Evolutionary conservation across 495 filamentous ascomycete species (phyloP), one percentile per base, ranked within the genome.

Genomic region (Penicillium tannophilum): DNA sequence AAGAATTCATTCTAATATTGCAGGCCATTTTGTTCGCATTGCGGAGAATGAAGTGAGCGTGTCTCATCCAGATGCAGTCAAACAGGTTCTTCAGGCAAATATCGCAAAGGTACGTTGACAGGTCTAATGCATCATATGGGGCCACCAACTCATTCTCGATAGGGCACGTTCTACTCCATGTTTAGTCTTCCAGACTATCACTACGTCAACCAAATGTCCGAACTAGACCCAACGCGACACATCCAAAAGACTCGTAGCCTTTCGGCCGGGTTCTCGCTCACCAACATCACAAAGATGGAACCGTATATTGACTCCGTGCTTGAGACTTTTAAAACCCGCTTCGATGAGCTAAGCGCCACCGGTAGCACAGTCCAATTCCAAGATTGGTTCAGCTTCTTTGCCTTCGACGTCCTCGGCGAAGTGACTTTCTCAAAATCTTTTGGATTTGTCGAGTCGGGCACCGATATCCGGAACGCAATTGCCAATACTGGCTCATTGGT

Each of bases 21-120:
- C n/a, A 69, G 78, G 79, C 6, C 51, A 72, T 36, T 81, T 82
- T 53, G 72, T 84, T 55, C 77, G 81, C 14, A 78, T 82, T 49
- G 67, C 64, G 12, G 66, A 73, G 30, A 76, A 83, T 62, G 80
- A 83, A 73, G 75, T 83, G 47, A 76, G 72, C 52, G 65, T 79
- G 33, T 70, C 73, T 54, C 72, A 83, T 56, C 76, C 78, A 2
- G 77, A 82, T 43, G 75, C 70, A 9, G 63, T 80, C 31, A 63
- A 65, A 23, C 63, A 66, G 31, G 56, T 76, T 10, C 68, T 78
- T 14, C 62, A 65, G 8, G 63, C 63, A 2, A 54, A 67, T 4
- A 63, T 71, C 23, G 20, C 39, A 30, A 74, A 76, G 60, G 69
- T 69, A 63, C 4, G 31, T 20, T 4, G 24, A 23, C 26, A 33